phyloP scores from a whole-genome alignment of 805 yeast species.

The Teunomyces cretensis region DNA sequence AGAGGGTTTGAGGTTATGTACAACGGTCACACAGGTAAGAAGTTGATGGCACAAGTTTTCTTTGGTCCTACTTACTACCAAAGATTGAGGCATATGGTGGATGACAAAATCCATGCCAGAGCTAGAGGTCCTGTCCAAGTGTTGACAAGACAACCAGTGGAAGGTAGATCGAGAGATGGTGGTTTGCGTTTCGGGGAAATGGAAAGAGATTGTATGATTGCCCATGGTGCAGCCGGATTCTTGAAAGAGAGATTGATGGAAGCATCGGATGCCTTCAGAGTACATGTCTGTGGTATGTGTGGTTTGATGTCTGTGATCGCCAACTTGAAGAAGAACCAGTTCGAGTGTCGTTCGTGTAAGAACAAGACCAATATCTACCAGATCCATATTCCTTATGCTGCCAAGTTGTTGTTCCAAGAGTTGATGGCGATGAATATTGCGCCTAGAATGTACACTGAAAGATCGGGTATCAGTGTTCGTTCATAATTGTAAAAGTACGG shows the following conservation, averaged over 20 bases:
- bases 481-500: constrained; percentile 15
- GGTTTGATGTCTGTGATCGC: constrained; percentile 98
- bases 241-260: constrained; percentile 97
- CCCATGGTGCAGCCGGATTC: constrained; percentile 99
- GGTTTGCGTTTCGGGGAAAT: constrained; percentile 98
- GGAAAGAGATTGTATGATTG: constrained; percentile 99
- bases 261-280: constrained; percentile 98
- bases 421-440: constrained; percentile 99
- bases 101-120: constrained; percentile 97
- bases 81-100: constrained; percentile 98
- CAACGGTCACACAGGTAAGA: constrained; percentile 98
- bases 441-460: constrained; percentile 94
- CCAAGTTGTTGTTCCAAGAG: constrained; percentile 96
- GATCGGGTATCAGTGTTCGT: constrained; percentile 57
- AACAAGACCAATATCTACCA: constrained; percentile 98
- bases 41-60: constrained; percentile 96
- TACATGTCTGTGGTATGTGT: constrained; percentile 97
- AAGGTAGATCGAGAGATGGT: constrained; percentile 99
- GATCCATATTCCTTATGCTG: constrained; percentile 97
- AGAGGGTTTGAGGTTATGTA: constrained; percentile 99
- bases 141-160: constrained; percentile 96
- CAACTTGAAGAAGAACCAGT: constrained; percentile 94
- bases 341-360: constrained; percentile 97
- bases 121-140: constrained; percentile 99
- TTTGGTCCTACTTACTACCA: constrained; percentile 99